Base-by-base conservation (phyloP, 306 rosid genomes). In the Fragaria nilgerrensis region DNA sequence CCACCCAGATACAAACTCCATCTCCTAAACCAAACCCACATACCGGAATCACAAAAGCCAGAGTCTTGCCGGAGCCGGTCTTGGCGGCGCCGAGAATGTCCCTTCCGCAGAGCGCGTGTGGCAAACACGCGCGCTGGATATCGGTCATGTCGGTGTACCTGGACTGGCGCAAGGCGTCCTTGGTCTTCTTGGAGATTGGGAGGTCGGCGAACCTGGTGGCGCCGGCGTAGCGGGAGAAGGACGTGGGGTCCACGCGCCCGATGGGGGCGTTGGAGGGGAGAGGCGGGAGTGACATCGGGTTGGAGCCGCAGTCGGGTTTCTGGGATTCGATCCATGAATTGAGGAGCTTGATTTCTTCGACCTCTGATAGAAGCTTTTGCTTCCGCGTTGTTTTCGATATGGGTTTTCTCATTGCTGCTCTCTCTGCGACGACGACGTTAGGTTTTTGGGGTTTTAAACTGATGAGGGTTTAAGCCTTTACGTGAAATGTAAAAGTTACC, bases 61-160 rank as follows among this genome's bases (percentile, higher is more conserved):
- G 87, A 65, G 97, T 95, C 85, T 95, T 92, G n/a, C 99, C 94
- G 0, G 99, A 95, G 29, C 97, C 97, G 22, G 97, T 92, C 77
- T 92, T 95, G 7, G 97, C 96, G 4, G 99, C 99, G 10, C 99
- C 98, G 39, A 91, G 96, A 83, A 95, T 78, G 65, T 95, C 97
- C 43, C 97, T 87, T 8, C 91, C 92, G 59, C 88, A 87, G 23
- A 95, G 89, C 2, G 96, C 88, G 71, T 95, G 99, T 5, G 99
- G 99, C 80, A 95, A 82, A 64, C 91, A 84, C 66, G 96, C 97
- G 74, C 89, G 87, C 86, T 95, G 97, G 19, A 95, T 87, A 43
- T 95, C 97, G 5, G 97, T 95, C 97, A 92, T 95, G 43, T 82
- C 81, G 6, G 75, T 66, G 77, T 62, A 92, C 72, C 84, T 87